phyloP scores from a whole-genome alignment of 2,329 filamentous ascomycete genomes.

The Fusarium camptoceras region DNA sequence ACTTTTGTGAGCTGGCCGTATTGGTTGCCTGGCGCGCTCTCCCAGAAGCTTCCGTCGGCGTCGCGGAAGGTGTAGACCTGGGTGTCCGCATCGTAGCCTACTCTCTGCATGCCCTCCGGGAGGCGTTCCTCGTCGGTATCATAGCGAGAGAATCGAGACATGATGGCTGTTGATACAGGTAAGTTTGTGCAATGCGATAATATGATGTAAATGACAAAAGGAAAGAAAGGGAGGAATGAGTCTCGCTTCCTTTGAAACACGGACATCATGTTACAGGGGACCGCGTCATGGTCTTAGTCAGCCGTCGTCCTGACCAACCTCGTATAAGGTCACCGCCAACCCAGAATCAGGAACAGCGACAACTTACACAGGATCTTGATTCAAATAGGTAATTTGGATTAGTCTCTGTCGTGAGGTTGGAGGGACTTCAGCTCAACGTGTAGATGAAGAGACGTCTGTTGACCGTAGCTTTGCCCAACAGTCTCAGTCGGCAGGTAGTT shows the following conservation, averaged over 20 bases:
- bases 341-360: not conserved
- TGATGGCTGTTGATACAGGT: constrained; percentile 29
- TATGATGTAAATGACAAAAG: not conserved
- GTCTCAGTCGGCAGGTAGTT: not conserved
- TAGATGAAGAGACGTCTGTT: too few species aligned
- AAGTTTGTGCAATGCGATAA: not conserved
- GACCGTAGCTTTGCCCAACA: not conserved
- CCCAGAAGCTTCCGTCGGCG: constrained; percentile 60
- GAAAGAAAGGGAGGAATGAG: not conserved
- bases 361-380: not conserved
- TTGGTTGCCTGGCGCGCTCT: constrained; percentile 61
- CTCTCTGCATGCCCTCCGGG: constrained; percentile 65
- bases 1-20: constrained; percentile 62
- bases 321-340: not conserved
- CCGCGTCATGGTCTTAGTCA: constrained; percentile 41
- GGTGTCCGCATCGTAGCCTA: constrained; percentile 68
- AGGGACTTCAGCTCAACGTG: not conserved
- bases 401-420: not conserved
- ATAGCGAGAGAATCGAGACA: constrained; percentile 58
- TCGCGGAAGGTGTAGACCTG: constrained; percentile 66
- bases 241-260: constrained; percentile 19
- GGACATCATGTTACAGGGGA: constrained; percentile 26
- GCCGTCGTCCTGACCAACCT: constrained; percentile 7
- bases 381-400: not conserved
- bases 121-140: constrained; percentile 64